These are phyloP conservation scores for Phaffia australis DNA, from an alignment of 768 basidiomycete species.

Conservation along the genomic window DNA sequence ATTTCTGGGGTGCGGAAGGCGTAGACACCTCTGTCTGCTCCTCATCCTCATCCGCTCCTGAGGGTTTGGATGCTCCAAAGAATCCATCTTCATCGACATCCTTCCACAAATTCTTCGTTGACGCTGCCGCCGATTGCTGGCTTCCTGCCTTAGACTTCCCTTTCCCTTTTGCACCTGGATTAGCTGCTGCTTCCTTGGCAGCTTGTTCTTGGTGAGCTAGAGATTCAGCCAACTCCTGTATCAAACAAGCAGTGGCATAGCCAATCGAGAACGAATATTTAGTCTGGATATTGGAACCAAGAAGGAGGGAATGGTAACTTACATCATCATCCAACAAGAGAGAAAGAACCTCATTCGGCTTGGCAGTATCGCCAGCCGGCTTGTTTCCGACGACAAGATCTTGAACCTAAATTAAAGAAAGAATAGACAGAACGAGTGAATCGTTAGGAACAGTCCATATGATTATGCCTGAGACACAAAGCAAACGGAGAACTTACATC, in stretches of 20 bases:
- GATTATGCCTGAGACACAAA: neutral
- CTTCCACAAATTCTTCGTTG: conserved; percentile 13
- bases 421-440: conserved; percentile 3
- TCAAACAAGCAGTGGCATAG: neutral
- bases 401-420: conserved; percentile 69
- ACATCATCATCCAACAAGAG: conserved; percentile 84
- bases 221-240: conserved; percentile 19
- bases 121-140: neutral
- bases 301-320: neutral
- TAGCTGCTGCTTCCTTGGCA: conserved; percentile 9
- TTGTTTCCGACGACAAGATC: conserved; percentile 82
- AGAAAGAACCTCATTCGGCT: conserved; percentile 93
- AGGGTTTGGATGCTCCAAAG: conserved; percentile 16
- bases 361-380: conserved; percentile 48
- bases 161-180: neutral
- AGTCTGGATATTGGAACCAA: neutral
- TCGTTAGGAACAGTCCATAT: neutral
- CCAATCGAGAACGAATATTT: neutral
- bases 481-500: conserved; percentile 4
- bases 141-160: neutral
- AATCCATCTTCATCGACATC: conserved; percentile 25
- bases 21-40: conserved; percentile 15
- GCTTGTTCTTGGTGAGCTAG: conserved; percentile 18
- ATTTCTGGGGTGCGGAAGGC: neutral
- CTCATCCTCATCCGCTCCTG: conserved; percentile 1